These are phyloP conservation scores for Filosporella fistucella DNA, from an alignment of 495 filamentous ascomycete species.

Conservation along the genomic window DNA sequence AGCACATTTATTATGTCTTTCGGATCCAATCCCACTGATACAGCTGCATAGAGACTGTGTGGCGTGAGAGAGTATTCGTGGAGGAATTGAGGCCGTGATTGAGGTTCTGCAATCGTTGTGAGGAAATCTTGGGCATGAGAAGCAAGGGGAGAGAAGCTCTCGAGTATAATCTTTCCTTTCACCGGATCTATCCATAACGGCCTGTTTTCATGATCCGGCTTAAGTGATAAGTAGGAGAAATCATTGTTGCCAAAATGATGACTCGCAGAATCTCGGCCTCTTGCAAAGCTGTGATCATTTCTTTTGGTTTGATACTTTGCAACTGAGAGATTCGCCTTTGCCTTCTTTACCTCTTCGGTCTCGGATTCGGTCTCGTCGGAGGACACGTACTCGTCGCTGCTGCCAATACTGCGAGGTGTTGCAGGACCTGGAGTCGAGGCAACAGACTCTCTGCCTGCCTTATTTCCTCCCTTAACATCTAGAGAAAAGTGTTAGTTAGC, in stretches of 20 bases:
- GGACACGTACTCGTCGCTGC: conserved; percentile 60
- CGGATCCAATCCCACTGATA: conserved; percentile 82
- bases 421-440: conserved; percentile 64
- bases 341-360: conserved; percentile 37
- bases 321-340: conserved; percentile 62
- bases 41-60: conserved; percentile 91
- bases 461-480: conserved; percentile 47
- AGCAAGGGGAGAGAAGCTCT: conserved; percentile 86
- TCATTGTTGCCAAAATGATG: conserved; percentile 52
- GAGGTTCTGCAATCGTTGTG: conserved; percentile 90
- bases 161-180: conserved; percentile 84
- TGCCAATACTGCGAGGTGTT: conserved; percentile 60
- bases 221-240: conserved; percentile 74
- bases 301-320: conserved; percentile 36
- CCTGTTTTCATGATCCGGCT: conserved; percentile 81
- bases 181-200: conserved; percentile 89
- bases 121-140: conserved; percentile 89
- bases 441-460: conserved; percentile 55
- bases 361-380: conserved; percentile 71
- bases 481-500: conserved; percentile 28
- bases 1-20: conserved; percentile 87
- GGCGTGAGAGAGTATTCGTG: conserved; percentile 92
- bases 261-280: conserved; percentile 37
- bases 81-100: conserved; percentile 79
- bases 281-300: conserved; percentile 9